Percentiles rank a stretch among this genome's conserved stretches.
Evolutionary conservation across 495 filamentous ascomycete genomes (phyloP).

Genomic region (Hypoxylon perforatum): DNA sequence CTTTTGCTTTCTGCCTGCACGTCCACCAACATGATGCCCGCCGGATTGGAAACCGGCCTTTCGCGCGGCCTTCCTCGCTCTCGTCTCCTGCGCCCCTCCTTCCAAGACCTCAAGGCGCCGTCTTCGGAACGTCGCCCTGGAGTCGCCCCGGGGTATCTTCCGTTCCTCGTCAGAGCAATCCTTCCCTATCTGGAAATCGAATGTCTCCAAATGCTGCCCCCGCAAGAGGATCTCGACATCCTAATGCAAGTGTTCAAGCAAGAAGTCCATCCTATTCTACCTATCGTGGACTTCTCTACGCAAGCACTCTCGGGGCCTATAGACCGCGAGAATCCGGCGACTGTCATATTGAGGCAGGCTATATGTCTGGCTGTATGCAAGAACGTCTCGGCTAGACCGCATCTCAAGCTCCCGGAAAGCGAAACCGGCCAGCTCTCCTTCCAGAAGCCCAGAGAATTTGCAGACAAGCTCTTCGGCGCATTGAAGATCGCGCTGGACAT

Average conservation of each 20-base stretch:
- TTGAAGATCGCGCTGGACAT: slow-evolving; percentile 47
- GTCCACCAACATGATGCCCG: not conserved
- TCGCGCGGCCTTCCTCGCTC: slow-evolving; percentile 11
- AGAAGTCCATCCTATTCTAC: slow-evolving; percentile 47
- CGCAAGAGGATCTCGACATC: slow-evolving; percentile 28
- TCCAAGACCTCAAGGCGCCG: slow-evolving; percentile 33
- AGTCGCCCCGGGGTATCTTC: slow-evolving; percentile 10
- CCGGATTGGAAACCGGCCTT: slow-evolving; percentile 6
- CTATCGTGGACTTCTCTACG: slow-evolving; percentile 42
- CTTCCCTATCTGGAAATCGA: slow-evolving; percentile 45
- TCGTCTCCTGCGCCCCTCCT: slow-evolving; percentile 28
- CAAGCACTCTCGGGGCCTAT: slow-evolving; percentile 16
- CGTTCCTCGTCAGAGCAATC: slow-evolving; percentile 31
- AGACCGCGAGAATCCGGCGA: slow-evolving; percentile 20
- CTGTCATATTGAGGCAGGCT: slow-evolving; percentile 43
- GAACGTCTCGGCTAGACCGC: slow-evolving; percentile 44
- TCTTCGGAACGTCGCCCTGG: slow-evolving; percentile 30
- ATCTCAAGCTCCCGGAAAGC: slow-evolving; percentile 43
- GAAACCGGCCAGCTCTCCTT: slow-evolving; percentile 2
- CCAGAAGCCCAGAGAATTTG: slow-evolving; percentile 39
- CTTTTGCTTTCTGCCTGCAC: slow-evolving; percentile 17
- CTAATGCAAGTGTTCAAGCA: slow-evolving; percentile 46
- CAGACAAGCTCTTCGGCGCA: slow-evolving; percentile 41
- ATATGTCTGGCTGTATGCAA: slow-evolving; percentile 56
- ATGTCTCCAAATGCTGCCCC: slow-evolving; percentile 36